phyloP scores from a whole-genome alignment of 305 asterid species.

The Withania somnifera region DNA sequence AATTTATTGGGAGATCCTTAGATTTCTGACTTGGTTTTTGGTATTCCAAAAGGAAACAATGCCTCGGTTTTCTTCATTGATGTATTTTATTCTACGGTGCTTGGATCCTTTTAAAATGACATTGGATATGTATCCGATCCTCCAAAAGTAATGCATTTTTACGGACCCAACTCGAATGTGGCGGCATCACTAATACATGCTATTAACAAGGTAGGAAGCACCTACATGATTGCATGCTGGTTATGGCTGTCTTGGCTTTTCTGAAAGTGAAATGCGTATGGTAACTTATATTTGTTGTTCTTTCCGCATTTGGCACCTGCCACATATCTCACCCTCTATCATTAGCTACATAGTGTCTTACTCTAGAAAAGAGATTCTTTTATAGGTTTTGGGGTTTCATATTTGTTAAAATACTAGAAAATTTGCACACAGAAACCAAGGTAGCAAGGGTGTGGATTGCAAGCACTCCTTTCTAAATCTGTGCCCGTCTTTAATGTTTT shows the following conservation, averaged over 20 bases:
- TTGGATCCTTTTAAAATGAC: neutral
- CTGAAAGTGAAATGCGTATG: neutral
- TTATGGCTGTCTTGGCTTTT: neutral
- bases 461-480: neutral
- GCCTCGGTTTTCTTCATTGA: neutral
- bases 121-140: neutral
- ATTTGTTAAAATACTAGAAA: neutral
- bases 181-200: neutral
- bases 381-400: neutral
- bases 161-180: neutral
- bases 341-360: neutral
- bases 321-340: neutral
- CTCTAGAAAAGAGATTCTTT: neutral
- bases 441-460: neutral
- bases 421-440: neutral
- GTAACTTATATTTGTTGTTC: neutral
- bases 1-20: neutral
- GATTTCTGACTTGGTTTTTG: neutral
- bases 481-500: neutral
- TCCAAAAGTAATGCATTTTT: neutral
- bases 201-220: neutral
- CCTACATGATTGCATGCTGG: neutral
- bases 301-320: neutral
- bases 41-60: neutral
- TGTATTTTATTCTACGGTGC: neutral